phyloP scores from a whole-genome alignment of 257 asterid species.

The Prunella vulgaris region DNA sequence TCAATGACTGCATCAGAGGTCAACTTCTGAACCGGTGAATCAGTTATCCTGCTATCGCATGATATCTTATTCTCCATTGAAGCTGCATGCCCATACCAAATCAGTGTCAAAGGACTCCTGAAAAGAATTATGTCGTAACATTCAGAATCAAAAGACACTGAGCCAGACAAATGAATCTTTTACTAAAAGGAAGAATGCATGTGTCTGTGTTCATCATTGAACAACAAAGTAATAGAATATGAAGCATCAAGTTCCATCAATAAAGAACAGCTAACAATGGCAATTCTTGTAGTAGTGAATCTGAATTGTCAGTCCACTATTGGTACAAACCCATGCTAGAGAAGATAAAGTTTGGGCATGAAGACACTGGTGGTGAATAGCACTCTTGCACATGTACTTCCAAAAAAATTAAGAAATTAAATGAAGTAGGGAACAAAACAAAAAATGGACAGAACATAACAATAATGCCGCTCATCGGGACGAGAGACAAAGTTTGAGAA shows the following conservation, averaged over 20 bases:
- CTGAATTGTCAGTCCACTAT: not conserved
- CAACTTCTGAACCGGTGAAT: constrained; percentile 62
- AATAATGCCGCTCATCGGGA: not conserved
- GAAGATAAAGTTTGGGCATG: not conserved
- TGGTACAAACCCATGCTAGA: not conserved
- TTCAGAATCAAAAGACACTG: constrained; percentile 43
- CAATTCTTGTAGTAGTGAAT: not conserved
- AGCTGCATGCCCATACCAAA: constrained; percentile 99
- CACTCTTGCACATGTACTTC: not conserved
- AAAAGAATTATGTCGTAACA: constrained; percentile 49
- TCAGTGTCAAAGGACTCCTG: constrained; percentile 97
- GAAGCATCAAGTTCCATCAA: not conserved
- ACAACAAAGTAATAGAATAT: not conserved
- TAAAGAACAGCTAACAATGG: no score
- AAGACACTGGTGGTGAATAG: not conserved
- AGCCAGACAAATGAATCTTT: constrained; percentile 16
- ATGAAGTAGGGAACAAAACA: not conserved
- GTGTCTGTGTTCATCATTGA: not conserved
- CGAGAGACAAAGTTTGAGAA: not conserved
- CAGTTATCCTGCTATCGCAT: constrained; percentile 43
- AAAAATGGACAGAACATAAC: not conserved
- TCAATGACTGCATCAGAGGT: constrained; percentile 87
- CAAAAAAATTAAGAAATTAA: not conserved
- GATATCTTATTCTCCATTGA: constrained; percentile 84
- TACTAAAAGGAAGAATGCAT: not conserved